These are phyloP conservation scores for Aegilops tauschii DNA, from an alignment of 176 grass and related monocot species.

Conservation along the genomic window DNA sequence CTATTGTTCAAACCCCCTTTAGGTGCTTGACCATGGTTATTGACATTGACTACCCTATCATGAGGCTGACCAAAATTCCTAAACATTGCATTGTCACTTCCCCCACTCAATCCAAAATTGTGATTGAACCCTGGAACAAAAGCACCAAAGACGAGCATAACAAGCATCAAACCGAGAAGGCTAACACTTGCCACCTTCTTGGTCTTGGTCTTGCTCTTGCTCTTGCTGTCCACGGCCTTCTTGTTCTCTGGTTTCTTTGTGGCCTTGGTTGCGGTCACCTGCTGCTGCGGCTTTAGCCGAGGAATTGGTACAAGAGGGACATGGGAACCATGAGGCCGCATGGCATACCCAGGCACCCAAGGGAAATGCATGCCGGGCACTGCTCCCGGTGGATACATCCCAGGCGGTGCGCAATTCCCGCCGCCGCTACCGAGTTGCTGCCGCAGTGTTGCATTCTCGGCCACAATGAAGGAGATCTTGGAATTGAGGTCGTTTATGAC, in stretches of 20 bases:
- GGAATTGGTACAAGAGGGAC: conserved; percentile 91
- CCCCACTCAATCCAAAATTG: conserved; percentile 42
- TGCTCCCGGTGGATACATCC: conserved; percentile 47
- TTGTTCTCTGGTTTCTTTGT: conserved; percentile 64
- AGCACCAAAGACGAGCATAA: conserved; percentile 54
- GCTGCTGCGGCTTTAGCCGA: conserved; percentile 67
- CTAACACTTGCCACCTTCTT: conserved; percentile 93
- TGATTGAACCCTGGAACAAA: conserved; percentile 57
- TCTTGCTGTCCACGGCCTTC: conserved; percentile 46
- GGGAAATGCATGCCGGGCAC: conserved; percentile 70
- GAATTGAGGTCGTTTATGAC: conserved; percentile 84
- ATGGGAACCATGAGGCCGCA: conserved; percentile 67
- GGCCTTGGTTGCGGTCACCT: conserved; percentile 36
- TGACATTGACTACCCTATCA: conserved; percentile 56
- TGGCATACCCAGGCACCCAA: conserved; percentile 81
- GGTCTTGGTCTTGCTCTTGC: conserved; percentile 57
- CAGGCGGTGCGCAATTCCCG: conserved; percentile 42
- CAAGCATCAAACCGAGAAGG: conserved; percentile 71
- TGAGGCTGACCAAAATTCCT: conserved; percentile 46
- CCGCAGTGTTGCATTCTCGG: conserved; percentile 69
- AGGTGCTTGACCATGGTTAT: conserved; percentile 40
- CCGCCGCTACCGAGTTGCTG: conserved; percentile 53
- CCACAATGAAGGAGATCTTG: conserved; percentile 75
- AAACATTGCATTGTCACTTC: conserved; percentile 11
- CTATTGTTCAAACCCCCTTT: conserved; percentile 37